Evolutionary conservation across 768 basidiomycete genomes (phyloP), one percentile per base, ranked within the genome.

Genomic region (Sporobolomyces phaffii): DNA sequence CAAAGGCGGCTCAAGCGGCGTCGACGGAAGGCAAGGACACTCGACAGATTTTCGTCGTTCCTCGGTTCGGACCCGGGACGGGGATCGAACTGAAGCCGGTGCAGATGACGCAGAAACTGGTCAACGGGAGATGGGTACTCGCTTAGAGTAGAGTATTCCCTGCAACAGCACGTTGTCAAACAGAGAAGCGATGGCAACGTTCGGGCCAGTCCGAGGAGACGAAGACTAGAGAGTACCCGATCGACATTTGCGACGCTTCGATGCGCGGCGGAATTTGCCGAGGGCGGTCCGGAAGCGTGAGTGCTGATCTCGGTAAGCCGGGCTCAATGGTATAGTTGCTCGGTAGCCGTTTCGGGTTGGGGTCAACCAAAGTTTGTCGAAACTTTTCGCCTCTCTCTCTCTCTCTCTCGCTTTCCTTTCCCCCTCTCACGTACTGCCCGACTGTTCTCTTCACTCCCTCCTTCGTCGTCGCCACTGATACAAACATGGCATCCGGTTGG

Each of bases 21-120:
- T 14, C 48, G 54, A 11, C 13, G 24, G 14, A 56, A 5, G 38
- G 18, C 7, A 22, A 14, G 54, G 43, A 15, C 7, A 76, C 72
- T 47, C 64, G 91, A 10, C 79, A 82, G 14, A 79, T 86, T 65
- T 85, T 91, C 82, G 84, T 86, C 14, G 84, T 87, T 52, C 94
- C 94, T 0, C 84, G 83, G 58, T 97, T 92, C 77, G 91, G 91
- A 14, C 86, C 86, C 43, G 84, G 87, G 34, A 85, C 85, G 10
- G 93, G 93, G 86, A 53, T 75, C 41, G 90, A 94, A 76, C 78
- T 99, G 62, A 90, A 92, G 34, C 83, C 90, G 3, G 80, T 91
- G n/a, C 79, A 77, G 73, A 77, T 75, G 68, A 75, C 64, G 60
- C 80, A 81, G 70, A 74, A 70, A 62, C 67, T 76, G 38, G 75